Conservation (phyloP, 106 monocot species). For the Dendrobium nobile region DNA sequence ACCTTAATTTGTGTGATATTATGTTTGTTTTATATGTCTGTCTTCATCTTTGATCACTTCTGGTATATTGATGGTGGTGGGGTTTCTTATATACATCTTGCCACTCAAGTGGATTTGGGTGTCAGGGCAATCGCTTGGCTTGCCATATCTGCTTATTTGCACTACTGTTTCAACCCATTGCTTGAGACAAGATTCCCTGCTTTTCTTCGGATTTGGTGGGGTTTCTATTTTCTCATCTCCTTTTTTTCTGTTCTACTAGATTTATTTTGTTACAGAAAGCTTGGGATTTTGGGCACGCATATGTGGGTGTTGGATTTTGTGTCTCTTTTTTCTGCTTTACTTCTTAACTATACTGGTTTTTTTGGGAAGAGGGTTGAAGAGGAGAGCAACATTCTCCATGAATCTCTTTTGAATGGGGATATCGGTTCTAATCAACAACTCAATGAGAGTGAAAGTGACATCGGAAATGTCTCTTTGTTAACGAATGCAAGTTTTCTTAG, state of each 20-base stretch:
- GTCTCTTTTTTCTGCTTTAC: constrained; percentile 32
- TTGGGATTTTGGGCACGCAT: constrained; percentile 17
- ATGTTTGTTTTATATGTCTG: constrained; percentile 26
- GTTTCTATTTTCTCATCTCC: constrained; percentile 39
- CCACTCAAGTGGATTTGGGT: constrained; percentile 34
- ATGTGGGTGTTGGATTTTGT: constrained; percentile 44
- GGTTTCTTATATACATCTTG: constrained; percentile 20
- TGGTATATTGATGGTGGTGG: constrained; percentile 15
- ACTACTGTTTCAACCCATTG: constrained; percentile 17
- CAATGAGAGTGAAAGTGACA: neutral
- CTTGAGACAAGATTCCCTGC: constrained; percentile 41
- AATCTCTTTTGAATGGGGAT: constrained; percentile 49
- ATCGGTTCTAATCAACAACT: neutral
- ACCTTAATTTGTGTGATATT: constrained; percentile 24
- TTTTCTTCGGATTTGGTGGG: constrained; percentile 68
- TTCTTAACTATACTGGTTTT: constrained; percentile 33
- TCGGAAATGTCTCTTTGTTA: constrained; percentile 11
- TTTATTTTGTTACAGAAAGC: constrained; percentile 18
- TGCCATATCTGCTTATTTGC: constrained; percentile 26
- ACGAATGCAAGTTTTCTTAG: constrained; percentile 35
- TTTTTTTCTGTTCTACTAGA: constrained; percentile 28
- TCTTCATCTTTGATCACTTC: constrained; percentile 30
- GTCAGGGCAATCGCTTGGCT: constrained; percentile 47
- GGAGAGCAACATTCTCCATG: constrained; percentile 18
- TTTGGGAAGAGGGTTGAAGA: constrained; percentile 25